Conservation (phyloP, 2,329 filamentous ascomycete species). For the Coniochaeta sp. region DNA sequence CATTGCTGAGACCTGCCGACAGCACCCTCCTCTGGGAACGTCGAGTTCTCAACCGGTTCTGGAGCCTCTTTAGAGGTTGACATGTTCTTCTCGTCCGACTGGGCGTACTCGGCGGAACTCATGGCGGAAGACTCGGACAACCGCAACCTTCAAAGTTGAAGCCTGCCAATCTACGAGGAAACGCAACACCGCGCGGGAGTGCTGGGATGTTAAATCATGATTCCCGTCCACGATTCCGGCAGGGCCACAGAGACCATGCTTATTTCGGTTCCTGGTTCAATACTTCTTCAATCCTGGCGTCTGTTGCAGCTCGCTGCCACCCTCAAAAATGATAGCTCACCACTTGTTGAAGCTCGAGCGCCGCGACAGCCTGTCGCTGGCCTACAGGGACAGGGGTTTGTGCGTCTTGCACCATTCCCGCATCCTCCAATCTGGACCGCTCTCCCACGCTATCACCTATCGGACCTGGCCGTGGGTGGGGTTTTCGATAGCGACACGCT, state of each 20-base stretch:
- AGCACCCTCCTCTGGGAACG: neutral
- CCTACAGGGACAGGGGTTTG: neutral
- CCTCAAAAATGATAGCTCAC: neutral
- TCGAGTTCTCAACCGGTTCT: neutral
- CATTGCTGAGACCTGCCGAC: neutral
- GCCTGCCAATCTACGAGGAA: neutral
- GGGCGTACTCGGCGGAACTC: neutral
- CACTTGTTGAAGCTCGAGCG: neutral
- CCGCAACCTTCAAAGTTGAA: neutral
- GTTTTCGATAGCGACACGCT: neutral
- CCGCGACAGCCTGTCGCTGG: too few species aligned
- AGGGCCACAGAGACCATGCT: neutral
- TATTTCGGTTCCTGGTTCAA: neutral
- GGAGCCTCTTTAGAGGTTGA: neutral
- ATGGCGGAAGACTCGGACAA: neutral
- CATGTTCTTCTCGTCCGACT: conserved; percentile 1
- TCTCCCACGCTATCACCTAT: neutral
- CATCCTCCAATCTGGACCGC: neutral
- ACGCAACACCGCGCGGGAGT: too few species aligned
- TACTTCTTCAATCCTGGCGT: neutral
- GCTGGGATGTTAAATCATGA: neutral
- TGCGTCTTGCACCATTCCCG: neutral
- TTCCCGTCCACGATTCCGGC: neutral
- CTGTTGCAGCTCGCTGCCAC: neutral
- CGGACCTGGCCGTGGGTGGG: conserved; percentile 1